Conservation (phyloP, 2,329 filamentous ascomycete genomes). For the Geosmithia putterillii region DNA sequence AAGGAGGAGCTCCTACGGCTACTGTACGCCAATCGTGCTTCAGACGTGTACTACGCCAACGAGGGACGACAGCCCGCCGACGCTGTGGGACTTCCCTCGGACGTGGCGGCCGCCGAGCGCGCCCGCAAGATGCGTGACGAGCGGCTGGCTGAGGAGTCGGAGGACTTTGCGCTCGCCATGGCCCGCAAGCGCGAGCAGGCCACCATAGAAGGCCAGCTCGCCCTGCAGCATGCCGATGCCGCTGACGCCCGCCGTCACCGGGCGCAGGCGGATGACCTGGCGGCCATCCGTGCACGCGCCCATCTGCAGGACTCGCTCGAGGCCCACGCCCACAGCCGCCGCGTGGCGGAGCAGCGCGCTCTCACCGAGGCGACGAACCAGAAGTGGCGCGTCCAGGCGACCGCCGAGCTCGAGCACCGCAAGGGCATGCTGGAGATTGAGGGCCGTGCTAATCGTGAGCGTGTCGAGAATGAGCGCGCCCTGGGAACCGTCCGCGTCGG, state of each 20-base stretch:
- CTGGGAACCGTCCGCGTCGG: slow-evolving; percentile 34
- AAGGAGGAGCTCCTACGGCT: slow-evolving; percentile 31
- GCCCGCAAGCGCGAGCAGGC: slow-evolving; percentile 39
- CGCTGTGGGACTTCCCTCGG: slow-evolving; percentile 36
- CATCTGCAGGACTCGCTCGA: slow-evolving; percentile 31
- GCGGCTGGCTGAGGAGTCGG: slow-evolving; percentile 30
- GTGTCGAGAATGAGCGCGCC: slow-evolving; percentile 34
- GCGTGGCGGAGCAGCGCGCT: slow-evolving; percentile 31
- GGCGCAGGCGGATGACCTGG: slow-evolving; percentile 31
- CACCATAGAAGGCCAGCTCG: slow-evolving; percentile 36
- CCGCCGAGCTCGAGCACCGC: slow-evolving; percentile 30
- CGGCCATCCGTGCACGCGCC: slow-evolving; percentile 28
- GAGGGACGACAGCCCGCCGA: slow-evolving; percentile 39
- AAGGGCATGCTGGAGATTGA: slow-evolving; percentile 38
- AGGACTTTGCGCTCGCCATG: slow-evolving; percentile 35
- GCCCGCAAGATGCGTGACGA: slow-evolving; percentile 33
- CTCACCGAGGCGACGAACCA: slow-evolving; percentile 33
- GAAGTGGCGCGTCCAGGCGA: slow-evolving; percentile 28
- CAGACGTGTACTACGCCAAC: slow-evolving; percentile 42
- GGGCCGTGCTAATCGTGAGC: slow-evolving; percentile 28
- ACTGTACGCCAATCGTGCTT: slow-evolving; percentile 37
- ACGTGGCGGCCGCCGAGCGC: slow-evolving; percentile 36
- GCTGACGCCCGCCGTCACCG: slow-evolving; percentile 37
- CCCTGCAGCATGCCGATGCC: slow-evolving; percentile 32
- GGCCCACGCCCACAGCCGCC: slow-evolving; percentile 16